Conservation (phyloP, 2,329 filamentous ascomycete genomes). For the Coniochaeta sp. region DNA sequence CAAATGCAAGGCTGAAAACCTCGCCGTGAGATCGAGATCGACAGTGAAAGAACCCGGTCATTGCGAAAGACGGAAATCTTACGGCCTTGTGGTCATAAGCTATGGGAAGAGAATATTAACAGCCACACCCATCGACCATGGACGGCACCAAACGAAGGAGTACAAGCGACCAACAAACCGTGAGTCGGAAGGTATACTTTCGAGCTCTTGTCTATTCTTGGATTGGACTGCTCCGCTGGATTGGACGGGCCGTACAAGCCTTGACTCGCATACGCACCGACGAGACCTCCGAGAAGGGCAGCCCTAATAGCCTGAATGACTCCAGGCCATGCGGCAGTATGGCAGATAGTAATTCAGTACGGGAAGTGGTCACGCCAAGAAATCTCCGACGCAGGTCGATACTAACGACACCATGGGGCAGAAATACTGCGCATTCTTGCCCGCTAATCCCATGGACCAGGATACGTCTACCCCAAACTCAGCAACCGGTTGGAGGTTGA, state of each 20-base stretch:
- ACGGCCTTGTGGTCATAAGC: neutral
- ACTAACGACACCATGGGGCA: neutral
- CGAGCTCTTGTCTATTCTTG: neutral
- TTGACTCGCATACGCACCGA: neutral
- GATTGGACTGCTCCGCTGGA: neutral
- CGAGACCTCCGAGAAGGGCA: neutral
- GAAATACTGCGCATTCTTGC: constrained; percentile 1
- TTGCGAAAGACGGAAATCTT: neutral
- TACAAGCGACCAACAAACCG: neutral
- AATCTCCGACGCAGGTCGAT: neutral
- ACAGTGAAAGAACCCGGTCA: no score
- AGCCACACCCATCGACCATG: neutral
- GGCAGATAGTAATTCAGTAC: neutral
- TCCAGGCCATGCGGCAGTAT: neutral
- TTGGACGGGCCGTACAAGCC: neutral
- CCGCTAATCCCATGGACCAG: constrained; percentile 10
- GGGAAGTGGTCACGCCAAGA: neutral
- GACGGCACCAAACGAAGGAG: neutral
- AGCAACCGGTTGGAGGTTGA: constrained; percentile 6
- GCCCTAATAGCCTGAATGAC: neutral
- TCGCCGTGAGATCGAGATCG: no score
- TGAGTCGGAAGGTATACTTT: neutral
- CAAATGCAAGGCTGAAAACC: neutral
- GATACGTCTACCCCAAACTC: constrained; percentile 6
- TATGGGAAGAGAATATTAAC: neutral